Evolutionary conservation across 106 monocot genomes (phyloP), one percentile per base, ranked within the genome.

Genomic region (Acorus gramineus): DNA sequence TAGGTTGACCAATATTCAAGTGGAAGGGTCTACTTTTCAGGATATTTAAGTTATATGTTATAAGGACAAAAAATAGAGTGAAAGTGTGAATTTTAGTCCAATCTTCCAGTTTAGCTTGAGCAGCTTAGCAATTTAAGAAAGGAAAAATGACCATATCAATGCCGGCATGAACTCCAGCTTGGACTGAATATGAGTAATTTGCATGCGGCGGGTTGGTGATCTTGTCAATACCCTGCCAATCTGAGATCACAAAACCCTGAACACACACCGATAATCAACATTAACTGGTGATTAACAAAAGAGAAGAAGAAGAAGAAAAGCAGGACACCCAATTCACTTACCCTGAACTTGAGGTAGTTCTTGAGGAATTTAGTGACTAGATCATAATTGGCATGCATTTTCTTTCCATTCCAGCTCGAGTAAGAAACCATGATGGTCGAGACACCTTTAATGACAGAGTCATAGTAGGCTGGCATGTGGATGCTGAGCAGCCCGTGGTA

Each of bases 161-260:
- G 28, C 93, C 93, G 11, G 89, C 89, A 72, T 62, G 80, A 8
- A 93, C 59, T 57, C 75, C 75, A 52, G 83, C 71, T 67, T 74
- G 73, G 4, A 93, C 81, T 49, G 93, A 92, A 52, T 84, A 87
- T 2, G 87, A 82, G 73, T 87, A 93, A 61, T 93, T 89, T 60
- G 80, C 61, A 55, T 66, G 78, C 6, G 88, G 53, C 7, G 93
- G 88, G 14, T 46, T 42, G 11, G 88, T 93, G 59, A 93, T 89
- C 66, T 80, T 82, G 48, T 93, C 93, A 58, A 93, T 85, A 28
- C 85, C 93, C 52, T 88, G 70, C 88, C 85, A 89, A 76, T 93
- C 93, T 43, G 93, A 93, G 69, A 93, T 89, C 3, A 84, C 82
- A 63, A 88, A 80, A 7, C 92, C 92, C 92, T 92, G 82, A 47